A percentile compares a stretch with the other conserved stretches of the same genome.
Conservation (phyloP, 1,139 yeast genomes). For the Nadsonia starkeyi-henricii region DNA sequence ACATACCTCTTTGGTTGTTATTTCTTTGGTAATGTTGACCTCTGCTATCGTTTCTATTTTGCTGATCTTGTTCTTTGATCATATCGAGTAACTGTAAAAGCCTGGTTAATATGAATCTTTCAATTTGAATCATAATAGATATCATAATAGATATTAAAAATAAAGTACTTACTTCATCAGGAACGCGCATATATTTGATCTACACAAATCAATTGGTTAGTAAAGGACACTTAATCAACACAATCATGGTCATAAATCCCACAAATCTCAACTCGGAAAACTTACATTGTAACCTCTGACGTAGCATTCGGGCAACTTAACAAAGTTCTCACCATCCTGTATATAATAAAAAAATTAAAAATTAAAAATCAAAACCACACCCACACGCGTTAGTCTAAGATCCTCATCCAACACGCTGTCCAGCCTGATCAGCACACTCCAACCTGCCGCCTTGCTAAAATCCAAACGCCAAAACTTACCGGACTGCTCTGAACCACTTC, state of each 20-base stretch:
- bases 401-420: constrained; percentile 4
- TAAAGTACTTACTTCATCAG: constrained; percentile 31
- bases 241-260: too few species aligned
- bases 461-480: constrained; percentile 12
- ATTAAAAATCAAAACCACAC: background rate
- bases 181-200: constrained; percentile 51
- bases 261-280: too few species aligned
- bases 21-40: constrained; percentile 59
- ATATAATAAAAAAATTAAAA: constrained; percentile 7
- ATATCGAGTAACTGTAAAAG: constrained; percentile 22
- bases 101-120: background rate
- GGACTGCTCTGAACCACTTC: constrained; percentile 66
- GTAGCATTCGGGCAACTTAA: constrained; percentile 63
- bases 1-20: constrained; percentile 30
- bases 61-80: constrained; percentile 41
- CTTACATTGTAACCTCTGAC: constrained; percentile 62
- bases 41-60: background rate
- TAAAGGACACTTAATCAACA: too few species aligned
- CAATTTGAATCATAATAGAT: background rate
- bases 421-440: constrained; percentile 8
- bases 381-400: too few species aligned
- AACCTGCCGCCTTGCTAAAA: constrained; percentile 3
- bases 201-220: constrained; percentile 6
- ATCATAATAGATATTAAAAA: background rate
- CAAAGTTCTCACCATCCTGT: constrained; percentile 46